phyloP scores from a whole-genome alignment of 2,329 filamentous ascomycete species.

The Colletotrichum kahawae region DNA sequence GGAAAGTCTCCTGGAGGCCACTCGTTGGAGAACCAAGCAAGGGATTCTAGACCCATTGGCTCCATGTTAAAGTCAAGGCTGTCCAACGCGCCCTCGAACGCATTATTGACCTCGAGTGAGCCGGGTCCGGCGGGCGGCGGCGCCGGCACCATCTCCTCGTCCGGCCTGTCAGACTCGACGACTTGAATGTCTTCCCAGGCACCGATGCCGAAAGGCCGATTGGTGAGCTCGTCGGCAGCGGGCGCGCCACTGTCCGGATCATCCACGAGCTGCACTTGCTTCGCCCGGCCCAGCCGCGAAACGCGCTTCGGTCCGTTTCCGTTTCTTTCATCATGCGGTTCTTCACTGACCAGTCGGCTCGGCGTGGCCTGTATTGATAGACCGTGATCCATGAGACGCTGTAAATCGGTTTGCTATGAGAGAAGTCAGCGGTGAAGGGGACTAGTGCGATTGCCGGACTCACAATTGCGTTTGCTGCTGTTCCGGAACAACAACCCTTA shows the following conservation, averaged over 20 bases:
- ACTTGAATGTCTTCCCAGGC: slow-evolving; percentile 20
- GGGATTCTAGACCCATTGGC: slow-evolving; percentile 44
- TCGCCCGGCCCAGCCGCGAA: slow-evolving; percentile 7
- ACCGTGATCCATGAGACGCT: slow-evolving; percentile 54
- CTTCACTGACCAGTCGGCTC: slow-evolving; percentile 35
- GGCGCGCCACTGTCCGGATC: slow-evolving; percentile 7
- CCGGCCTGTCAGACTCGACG: slow-evolving; percentile 11
- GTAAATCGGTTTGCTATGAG: slow-evolving; percentile 46
- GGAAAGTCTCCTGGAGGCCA: slow-evolving; percentile 17
- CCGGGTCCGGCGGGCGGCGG: slow-evolving; percentile 33
- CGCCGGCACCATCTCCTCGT: neutral
- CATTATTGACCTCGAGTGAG: slow-evolving; percentile 52
- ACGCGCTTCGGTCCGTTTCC: slow-evolving; percentile 4
- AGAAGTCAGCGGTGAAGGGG: slow-evolving; percentile 12
- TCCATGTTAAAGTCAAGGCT: slow-evolving; percentile 51
- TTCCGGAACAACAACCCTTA: slow-evolving; percentile 54
- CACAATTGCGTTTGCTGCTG: slow-evolving; percentile 50
- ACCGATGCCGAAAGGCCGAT: slow-evolving; percentile 17
- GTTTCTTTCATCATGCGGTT: slow-evolving; percentile 13
- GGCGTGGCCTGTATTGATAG: slow-evolving; percentile 36
- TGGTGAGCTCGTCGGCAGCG: slow-evolving; percentile 16
- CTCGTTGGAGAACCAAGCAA: slow-evolving; percentile 19
- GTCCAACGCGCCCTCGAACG: slow-evolving; percentile 54
- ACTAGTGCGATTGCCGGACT: neutral
- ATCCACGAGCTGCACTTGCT: slow-evolving; percentile 18